These are phyloP conservation scores for Cercospora sp. DNA, from an alignment of 2,329 filamentous ascomycete species.

Conservation along the genomic window DNA sequence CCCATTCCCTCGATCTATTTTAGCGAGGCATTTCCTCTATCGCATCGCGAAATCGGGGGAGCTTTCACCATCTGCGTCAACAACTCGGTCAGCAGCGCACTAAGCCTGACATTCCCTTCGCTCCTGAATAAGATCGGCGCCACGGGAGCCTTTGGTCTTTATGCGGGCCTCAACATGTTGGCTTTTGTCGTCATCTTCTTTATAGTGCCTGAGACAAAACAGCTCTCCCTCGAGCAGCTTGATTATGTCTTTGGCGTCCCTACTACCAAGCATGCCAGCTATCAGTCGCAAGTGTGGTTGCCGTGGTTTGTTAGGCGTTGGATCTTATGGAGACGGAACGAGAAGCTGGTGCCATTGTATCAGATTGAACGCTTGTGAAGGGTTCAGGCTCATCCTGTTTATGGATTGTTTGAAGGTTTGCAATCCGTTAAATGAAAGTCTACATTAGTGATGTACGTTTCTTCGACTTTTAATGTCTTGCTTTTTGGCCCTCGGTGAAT, in stretches of 20 bases:
- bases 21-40: constrained; percentile 39
- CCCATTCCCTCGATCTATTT: constrained; percentile 38
- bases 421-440: background rate
- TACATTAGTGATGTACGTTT: background rate
- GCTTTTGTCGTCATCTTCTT: constrained; percentile 66
- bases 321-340: constrained; percentile 10
- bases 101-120: constrained; percentile 53
- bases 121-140: constrained; percentile 51
- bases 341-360: constrained; percentile 11
- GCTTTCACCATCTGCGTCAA: constrained; percentile 34
- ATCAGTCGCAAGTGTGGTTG: constrained; percentile 11
- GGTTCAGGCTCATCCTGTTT: background rate
- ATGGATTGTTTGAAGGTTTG: background rate
- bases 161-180: constrained; percentile 58
- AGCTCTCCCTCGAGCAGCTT: constrained; percentile 48
- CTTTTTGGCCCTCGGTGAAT: background rate
- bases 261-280: constrained; percentile 13
- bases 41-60: constrained; percentile 36
- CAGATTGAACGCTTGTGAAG: background rate
- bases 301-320: constrained; percentile 16
- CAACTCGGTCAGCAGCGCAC: constrained; percentile 50
- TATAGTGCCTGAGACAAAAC: constrained; percentile 51
- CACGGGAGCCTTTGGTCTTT: constrained; percentile 62
- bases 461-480: background rate
- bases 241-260: constrained; percentile 47